Evolutionary conservation across 2,329 filamentous ascomycete species (phyloP).

Genomic region (Aureobasidium sp.): DNA sequence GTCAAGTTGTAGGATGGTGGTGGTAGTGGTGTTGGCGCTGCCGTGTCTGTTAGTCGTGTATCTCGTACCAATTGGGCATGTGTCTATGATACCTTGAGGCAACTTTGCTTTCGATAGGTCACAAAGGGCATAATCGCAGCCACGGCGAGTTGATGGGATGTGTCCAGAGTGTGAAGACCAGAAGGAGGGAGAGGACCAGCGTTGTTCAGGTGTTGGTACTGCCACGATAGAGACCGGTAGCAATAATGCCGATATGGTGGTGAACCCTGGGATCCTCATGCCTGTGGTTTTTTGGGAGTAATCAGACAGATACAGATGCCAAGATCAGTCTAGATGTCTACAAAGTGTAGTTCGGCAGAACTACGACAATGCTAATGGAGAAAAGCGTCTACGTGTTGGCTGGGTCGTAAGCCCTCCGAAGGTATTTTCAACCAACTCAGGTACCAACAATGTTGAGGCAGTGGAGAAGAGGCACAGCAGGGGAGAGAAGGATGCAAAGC

Average conservation of each 20-base stretch:
- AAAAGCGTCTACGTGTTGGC: too few species aligned
- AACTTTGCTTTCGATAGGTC: conserved; percentile 4
- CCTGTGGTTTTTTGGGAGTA: neutral
- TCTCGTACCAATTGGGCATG: neutral
- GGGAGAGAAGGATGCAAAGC: conserved; percentile 1
- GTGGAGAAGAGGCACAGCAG: conserved; percentile 6
- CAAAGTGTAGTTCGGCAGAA: neutral
- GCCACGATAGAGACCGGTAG: neutral
- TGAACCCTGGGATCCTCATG: neutral
- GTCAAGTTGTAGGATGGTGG: conserved; percentile 51
- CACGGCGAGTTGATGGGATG: neutral
- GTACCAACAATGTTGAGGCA: neutral
- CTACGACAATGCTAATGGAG: neutral
- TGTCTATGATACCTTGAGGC: neutral
- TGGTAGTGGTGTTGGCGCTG: conserved; percentile 47
- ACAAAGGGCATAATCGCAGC: conserved; percentile 7
- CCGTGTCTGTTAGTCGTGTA: neutral
- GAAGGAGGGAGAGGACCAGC: conserved; percentile 9
- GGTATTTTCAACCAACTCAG: neutral
- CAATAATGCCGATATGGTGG: neutral
- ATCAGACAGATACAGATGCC: neutral
- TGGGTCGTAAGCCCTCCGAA: neutral
- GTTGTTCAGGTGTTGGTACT: neutral
- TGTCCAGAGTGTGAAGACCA: conserved; percentile 4
- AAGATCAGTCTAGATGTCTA: neutral